Percentiles rank a stretch among this genome's conserved stretches.
Conservation (phyloP, 441 rosid genomes). For the Sinapis alba region DNA sequence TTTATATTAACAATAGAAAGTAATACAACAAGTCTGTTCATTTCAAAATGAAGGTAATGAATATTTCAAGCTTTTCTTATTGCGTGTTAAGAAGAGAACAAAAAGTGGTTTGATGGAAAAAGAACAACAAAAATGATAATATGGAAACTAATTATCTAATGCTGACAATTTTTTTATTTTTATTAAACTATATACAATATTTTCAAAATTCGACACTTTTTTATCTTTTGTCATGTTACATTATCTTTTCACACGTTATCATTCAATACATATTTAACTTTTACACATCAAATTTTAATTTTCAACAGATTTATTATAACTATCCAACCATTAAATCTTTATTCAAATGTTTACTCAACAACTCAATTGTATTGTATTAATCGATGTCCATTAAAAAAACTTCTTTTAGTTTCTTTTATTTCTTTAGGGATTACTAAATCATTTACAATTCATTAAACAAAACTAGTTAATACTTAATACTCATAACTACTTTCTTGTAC, state of each 20-base stretch:
- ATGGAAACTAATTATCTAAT: background rate
- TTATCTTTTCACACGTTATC: too few relatives aligned
- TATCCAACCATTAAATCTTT: too few relatives aligned
- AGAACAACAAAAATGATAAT: background rate
- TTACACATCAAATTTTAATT: too few relatives aligned
- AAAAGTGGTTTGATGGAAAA: background rate
- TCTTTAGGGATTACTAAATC: conserved; percentile 19
- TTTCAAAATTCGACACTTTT: too few relatives aligned
- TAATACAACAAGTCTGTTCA: conserved; percentile 3
- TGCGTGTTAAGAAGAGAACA: conserved; percentile 8
- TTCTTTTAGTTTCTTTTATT: conserved; percentile 7
- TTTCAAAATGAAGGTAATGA: background rate
- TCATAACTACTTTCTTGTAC: conserved; percentile 8
- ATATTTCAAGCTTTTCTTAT: background rate
- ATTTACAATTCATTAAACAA: background rate
- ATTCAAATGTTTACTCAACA: too few relatives aligned
- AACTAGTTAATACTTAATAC: background rate
- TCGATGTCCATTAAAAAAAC: conserved; percentile 16
- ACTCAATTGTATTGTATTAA: too few relatives aligned
- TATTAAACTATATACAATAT: background rate
- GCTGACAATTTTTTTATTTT: conserved; percentile 12
- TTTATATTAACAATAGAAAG: conserved; percentile 6
- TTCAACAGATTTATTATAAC: too few relatives aligned
- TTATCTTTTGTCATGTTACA: too few relatives aligned
- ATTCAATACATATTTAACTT: too few relatives aligned